Evolutionary conservation across 345 rosid genomes (phyloP).

Genomic region (Ceriops zippeliana): DNA sequence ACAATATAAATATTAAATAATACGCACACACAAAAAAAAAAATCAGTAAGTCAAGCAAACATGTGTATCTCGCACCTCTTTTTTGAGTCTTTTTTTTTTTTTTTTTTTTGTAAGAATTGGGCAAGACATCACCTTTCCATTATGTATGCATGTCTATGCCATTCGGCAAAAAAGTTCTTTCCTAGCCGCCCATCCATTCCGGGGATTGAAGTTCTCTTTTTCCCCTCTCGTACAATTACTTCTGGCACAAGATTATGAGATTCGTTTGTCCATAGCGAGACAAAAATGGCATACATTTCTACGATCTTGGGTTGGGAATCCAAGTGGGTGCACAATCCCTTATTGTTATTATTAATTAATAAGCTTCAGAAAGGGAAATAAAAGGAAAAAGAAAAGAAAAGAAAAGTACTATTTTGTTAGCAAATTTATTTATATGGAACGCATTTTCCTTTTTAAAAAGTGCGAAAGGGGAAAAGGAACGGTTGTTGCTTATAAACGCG

Average conservation of each 20-base stretch:
- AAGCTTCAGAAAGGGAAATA: too few species aligned
- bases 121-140: background rate
- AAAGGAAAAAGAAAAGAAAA: too few species aligned
- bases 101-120: background rate
- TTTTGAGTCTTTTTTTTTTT: background rate
- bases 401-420: too few species aligned
- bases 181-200: background rate
- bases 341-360: background rate
- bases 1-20: background rate
- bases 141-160: conserved; percentile 3
- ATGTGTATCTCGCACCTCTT: conserved; percentile 4
- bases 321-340: background rate
- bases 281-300: background rate
- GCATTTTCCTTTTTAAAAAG: background rate
- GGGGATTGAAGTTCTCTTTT: background rate
- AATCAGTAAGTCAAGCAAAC: conserved; percentile 8
- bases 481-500: background rate
- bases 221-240: too few species aligned
- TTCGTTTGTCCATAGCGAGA: conserved; percentile 7
- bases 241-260: conserved; percentile 1
- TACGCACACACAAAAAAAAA: background rate
- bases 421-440: too few species aligned
- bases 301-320: background rate
- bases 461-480: background rate
- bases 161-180: background rate